Evolutionary conservation across 2,329 filamentous ascomycete species (phyloP).

Genomic region (Akanthomyces lecanii): DNA sequence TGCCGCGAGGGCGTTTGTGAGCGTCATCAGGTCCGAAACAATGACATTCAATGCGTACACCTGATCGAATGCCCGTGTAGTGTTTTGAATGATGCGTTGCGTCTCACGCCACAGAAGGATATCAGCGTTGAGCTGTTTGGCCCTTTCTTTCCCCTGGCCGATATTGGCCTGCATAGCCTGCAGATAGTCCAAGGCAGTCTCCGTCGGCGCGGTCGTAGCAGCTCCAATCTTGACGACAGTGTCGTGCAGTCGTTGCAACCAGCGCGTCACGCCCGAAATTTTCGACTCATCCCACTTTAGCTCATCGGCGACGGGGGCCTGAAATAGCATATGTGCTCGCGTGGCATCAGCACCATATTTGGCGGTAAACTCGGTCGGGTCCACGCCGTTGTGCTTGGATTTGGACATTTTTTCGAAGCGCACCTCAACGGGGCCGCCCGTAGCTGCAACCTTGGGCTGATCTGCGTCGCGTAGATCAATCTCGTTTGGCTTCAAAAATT

Average conservation of each 20-base stretch:
- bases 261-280: slow-evolving; percentile 76
- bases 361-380: slow-evolving; percentile 67
- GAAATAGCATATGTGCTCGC: slow-evolving; percentile 82
- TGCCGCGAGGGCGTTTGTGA: slow-evolving; percentile 65
- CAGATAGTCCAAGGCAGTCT: slow-evolving; percentile 35
- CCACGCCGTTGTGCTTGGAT: slow-evolving; percentile 88
- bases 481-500: slow-evolving; percentile 73
- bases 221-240: slow-evolving; percentile 38
- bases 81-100: slow-evolving; percentile 62
- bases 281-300: slow-evolving; percentile 85
- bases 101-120: slow-evolving; percentile 58
- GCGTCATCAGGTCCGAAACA: slow-evolving; percentile 75
- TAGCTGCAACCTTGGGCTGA: slow-evolving; percentile 58
- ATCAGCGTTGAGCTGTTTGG: slow-evolving; percentile 43
- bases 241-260: slow-evolving; percentile 66
- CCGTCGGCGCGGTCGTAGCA: slow-evolving; percentile 13
- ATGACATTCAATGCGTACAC: slow-evolving; percentile 79
- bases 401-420: slow-evolving; percentile 93
- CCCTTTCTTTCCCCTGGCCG: slow-evolving; percentile 28
- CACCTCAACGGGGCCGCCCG: slow-evolving; percentile 54
- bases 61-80: slow-evolving; percentile 64
- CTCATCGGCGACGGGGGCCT: slow-evolving; percentile 77
- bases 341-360: slow-evolving; percentile 80
- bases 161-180: slow-evolving; percentile 28
- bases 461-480: slow-evolving; percentile 58